These are phyloP conservation scores for Botrytis galanthina DNA, from an alignment of 2,329 filamentous ascomycete genomes.

Conservation along the genomic window DNA sequence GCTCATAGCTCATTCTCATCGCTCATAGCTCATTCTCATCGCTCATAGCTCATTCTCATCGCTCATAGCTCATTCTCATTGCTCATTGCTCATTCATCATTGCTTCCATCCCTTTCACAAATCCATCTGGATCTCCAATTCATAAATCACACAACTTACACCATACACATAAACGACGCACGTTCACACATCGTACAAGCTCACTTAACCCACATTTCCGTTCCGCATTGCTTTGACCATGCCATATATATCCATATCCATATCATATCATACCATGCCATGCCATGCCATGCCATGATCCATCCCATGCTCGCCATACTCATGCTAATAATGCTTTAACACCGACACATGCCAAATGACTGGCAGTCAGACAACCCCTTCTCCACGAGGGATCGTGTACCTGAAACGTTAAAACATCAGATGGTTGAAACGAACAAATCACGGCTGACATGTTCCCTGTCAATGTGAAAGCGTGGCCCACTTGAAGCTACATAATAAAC, in stretches of 20 bases:
- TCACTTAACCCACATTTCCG: background rate
- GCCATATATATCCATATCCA: background rate
- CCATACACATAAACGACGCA: background rate
- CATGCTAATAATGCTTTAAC: background rate
- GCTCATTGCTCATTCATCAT: background rate
- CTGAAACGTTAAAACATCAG: conserved; percentile 19
- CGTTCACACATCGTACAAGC: background rate
- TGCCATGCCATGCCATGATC: background rate
- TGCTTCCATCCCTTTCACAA: background rate
- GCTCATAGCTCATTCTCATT: background rate
- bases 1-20: background rate
- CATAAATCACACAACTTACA: background rate
- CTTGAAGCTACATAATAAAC: background rate
- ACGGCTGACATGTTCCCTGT: background rate
- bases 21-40: background rate
- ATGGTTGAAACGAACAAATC: conserved; percentile 7
- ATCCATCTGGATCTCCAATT: background rate
- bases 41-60: background rate
- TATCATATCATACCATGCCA: background rate
- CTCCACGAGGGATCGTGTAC: conserved; percentile 18
- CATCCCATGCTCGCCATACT: conserved; percentile 2
- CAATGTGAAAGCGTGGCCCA: background rate
- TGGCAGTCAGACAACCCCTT: background rate
- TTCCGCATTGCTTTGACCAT: conserved; percentile 1
- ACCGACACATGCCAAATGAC: background rate